Evolutionary conservation across 73 alveolate species (phyloP).

Genomic region (Paramecium octaurelia): DNA sequence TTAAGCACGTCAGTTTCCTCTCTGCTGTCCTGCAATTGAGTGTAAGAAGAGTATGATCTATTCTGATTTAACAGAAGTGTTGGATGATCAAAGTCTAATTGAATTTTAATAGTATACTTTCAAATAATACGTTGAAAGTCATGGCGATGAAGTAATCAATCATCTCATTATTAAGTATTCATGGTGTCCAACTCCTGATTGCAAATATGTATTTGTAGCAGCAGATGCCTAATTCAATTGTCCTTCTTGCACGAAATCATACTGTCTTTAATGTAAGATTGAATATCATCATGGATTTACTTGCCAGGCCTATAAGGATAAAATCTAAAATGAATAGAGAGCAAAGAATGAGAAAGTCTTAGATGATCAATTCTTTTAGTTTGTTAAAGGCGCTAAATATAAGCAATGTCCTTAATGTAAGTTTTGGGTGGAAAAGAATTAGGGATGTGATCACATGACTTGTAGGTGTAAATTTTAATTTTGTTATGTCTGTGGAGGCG

Average conservation of each 20-base stretch:
- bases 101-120: conserved; percentile 51
- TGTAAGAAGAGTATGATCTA: conserved; percentile 53
- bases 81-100: conserved; percentile 38
- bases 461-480: neutral
- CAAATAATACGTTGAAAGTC: conserved; percentile 50
- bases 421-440: neutral
- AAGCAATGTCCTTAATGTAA: neutral
- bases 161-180: neutral
- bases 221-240: conserved; percentile 60
- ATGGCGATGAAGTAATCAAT: conserved; percentile 50
- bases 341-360: neutral
- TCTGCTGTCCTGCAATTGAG: conserved; percentile 63
- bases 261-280: conserved; percentile 69
- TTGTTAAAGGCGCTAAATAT: neutral
- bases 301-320: conserved; percentile 61
- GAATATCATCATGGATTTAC: conserved; percentile 64
- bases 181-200: conserved; percentile 85
- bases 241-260: conserved; percentile 62
- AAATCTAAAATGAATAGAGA: neutral
- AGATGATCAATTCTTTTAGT: conserved; percentile 6
- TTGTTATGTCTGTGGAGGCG: neutral
- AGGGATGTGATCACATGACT: conserved; percentile 7
- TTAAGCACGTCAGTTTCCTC: neutral
- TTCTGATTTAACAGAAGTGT: conserved; percentile 49
- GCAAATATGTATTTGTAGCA: conserved; percentile 62